Base-by-base conservation (phyloP, 495 filamentous ascomycete genomes). In the Parathielavia hyrcaniae region DNA sequence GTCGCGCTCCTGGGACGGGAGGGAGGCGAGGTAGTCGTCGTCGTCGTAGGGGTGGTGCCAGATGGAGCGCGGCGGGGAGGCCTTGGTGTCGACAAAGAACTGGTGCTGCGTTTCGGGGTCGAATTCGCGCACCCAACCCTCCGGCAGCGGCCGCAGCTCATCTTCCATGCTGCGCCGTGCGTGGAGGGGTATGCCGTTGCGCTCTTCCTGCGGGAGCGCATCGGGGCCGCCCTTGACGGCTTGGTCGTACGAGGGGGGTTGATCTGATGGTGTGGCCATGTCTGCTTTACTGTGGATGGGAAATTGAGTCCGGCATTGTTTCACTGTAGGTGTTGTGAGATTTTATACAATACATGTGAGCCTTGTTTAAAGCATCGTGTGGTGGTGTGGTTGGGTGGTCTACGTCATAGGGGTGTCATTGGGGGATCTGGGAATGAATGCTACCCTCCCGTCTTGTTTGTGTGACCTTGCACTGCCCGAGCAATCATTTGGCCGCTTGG, bases 11-110 rank as follows among this genome's bases (percentile, higher is more conserved):
- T 39, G 6, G 0, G 55, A 45, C 0, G 63, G 14, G 0, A 70
- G 61, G 0, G 61, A 53, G 50, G 23, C 10, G 22, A 70, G 57
- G 47, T 52, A 70, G 14, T 5, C 10, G 0, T 64, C 64, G 52
- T 70, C 68, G 52, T 70, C 68, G 60, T 67, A 62, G 4, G 68
- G 68, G 58, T 68, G 68, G 41, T 62, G 57, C 68, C 68, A 70
- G 56, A 69, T 70, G 40, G 68, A 64, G 34, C 68, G 61, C 0
- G 59, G 48, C 1, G 68, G 66, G 20, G 47, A n/a, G 22, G 61
- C 40, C 16, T 17, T 52, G 36, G 66, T 67, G 58, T 70, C 68
- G 57, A 70, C 68, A 39, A 70, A 70, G 66, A 70, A 70, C 11
- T 70, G 68, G 55, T 70, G 68, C 11, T 64, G 50, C 2, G 60